Base-by-base conservation (phyloP, 495 filamentous ascomycete species). In the Cercophora sp. region DNA sequence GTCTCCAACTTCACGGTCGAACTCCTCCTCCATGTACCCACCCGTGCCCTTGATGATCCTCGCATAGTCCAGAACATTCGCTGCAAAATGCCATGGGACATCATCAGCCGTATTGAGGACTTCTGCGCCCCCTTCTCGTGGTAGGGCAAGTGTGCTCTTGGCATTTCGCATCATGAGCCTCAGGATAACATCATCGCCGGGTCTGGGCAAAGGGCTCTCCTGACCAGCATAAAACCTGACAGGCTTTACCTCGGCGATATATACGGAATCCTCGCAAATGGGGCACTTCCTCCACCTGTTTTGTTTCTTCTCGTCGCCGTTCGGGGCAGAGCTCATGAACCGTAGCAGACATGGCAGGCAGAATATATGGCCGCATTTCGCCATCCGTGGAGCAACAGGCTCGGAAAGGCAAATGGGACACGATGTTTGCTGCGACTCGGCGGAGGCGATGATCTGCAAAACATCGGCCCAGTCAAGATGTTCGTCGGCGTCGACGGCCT, bases 361-460 rank as follows among this genome's bases (percentile, higher is more conserved):
- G 63, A 96, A 96, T 22, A 98, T 96, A 65, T 98, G 93, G 11
- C 93, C 93, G 65, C 93, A 98, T 59, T 87, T 91, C 34, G 93
- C 91, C 93, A 98, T 98, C 50, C 94, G 85, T 23, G 93, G 92
- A 3, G 93, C 93, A 5, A 95, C 89, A 0, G 93, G 92, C 29
- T 80, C 85, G 1, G 87, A 95, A 19, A 98, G 74, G 62, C 93
- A 98, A 37, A 98, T 97, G 0, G 93, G 93, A 66, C 93, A 98
- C 27, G 85, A 86, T 3, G 92, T 80, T 27, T 81, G 77, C 69
- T 98, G 93, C 1, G 91, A 95, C 66, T 90, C 83, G 40, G 86
- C 82, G 8, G 93, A 97, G 1, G 86, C 93, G 34, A 98, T 75
- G 39, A 98, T 85, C 64, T 98, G 93, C 34, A 96, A 78, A 8